phyloP scores from a whole-genome alignment of 331 rosid genomes.

The Cydonia oblonga region DNA sequence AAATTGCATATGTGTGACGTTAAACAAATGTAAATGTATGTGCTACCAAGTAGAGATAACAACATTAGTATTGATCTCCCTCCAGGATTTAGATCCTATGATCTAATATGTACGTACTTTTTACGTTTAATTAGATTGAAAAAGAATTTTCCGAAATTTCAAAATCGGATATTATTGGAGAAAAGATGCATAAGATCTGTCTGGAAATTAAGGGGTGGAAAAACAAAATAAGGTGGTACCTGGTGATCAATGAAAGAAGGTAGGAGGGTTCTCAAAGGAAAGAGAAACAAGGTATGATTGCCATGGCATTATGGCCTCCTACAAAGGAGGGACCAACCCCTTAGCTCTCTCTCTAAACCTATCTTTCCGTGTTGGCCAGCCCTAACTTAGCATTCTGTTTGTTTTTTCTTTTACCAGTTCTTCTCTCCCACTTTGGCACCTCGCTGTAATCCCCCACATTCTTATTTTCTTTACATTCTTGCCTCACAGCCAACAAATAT shows the following conservation, averaged over 20 bases:
- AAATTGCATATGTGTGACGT: not conserved
- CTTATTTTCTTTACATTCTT: not conserved
- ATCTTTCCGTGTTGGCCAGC: slow-evolving; percentile 21
- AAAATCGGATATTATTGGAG: not conserved
- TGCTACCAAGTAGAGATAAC: not conserved
- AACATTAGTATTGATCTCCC: not conserved
- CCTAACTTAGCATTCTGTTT: slow-evolving; percentile 40
- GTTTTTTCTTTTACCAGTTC: slow-evolving; percentile 48
- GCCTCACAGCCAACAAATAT: slow-evolving; percentile 1
- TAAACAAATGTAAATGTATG: not conserved
- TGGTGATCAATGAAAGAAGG: not conserved
- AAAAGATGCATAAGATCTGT: not conserved
- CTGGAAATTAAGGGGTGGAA: not conserved
- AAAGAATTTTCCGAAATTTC: too few species aligned
- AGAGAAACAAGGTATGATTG: slow-evolving; percentile 22
- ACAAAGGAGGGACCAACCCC: slow-evolving; percentile 40
- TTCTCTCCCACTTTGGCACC: slow-evolving; percentile 14
- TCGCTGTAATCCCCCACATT: not conserved
- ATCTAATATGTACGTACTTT: not conserved
- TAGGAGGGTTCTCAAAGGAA: slow-evolving; percentile 14
- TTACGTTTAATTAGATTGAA: too few species aligned
- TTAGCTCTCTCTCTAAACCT: slow-evolving; percentile 5
- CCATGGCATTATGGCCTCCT: slow-evolving; percentile 54
- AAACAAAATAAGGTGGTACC: not conserved
- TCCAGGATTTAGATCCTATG: not conserved